These are phyloP conservation scores for Exobasidium rhododendri DNA, from an alignment of 1,284 basidiomycete species.

Conservation along the genomic window DNA sequence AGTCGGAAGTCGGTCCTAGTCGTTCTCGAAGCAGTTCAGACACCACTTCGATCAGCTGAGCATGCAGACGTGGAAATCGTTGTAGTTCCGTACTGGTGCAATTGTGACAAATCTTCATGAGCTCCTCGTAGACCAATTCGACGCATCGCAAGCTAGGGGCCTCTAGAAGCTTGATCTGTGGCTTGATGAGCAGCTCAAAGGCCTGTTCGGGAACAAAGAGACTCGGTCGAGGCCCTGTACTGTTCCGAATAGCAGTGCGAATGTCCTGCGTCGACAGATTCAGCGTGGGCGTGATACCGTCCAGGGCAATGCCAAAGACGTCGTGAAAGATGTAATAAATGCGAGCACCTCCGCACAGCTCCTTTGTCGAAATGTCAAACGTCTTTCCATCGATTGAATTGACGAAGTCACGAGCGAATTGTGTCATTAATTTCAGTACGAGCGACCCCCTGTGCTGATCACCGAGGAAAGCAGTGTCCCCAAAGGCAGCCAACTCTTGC, in stretches of 20 bases:
- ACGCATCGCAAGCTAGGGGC: conserved; percentile 91
- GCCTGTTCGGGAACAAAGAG: conserved; percentile 96
- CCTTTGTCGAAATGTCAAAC: conserved; percentile 94
- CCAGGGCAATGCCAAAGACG: conserved; percentile 87
- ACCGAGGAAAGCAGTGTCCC: conserved; percentile 86
- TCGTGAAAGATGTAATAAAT: conserved; percentile 99
- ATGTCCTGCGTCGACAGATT: conserved; percentile 93
- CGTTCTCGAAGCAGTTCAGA: conserved; percentile 92
- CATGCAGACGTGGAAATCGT: conserved; percentile 88
- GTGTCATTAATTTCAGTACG: conserved; percentile 81
- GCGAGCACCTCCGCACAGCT: conserved; percentile 92
- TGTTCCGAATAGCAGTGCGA: conserved; percentile 95
- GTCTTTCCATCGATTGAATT: conserved; percentile 98
- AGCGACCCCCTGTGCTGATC: conserved; percentile 73
- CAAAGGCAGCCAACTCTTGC: conserved; percentile 94
- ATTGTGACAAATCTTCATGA: conserved; percentile 99
- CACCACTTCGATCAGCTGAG: conserved; percentile 93
- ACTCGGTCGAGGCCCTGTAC: conserved; percentile 91
- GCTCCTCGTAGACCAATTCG: conserved; percentile 95
- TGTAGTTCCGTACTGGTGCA: conserved; percentile 94
- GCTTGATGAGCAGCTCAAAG: conserved; percentile 95
- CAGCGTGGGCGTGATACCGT: conserved; percentile 82
- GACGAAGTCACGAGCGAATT: conserved; percentile 95
- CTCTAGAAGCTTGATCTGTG: conserved; percentile 95
- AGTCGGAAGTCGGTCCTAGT: conserved; percentile 91